These are phyloP conservation scores for Aspergillus conjunctus DNA, from an alignment of 495 filamentous ascomycete genomes.

Conservation along the genomic window DNA sequence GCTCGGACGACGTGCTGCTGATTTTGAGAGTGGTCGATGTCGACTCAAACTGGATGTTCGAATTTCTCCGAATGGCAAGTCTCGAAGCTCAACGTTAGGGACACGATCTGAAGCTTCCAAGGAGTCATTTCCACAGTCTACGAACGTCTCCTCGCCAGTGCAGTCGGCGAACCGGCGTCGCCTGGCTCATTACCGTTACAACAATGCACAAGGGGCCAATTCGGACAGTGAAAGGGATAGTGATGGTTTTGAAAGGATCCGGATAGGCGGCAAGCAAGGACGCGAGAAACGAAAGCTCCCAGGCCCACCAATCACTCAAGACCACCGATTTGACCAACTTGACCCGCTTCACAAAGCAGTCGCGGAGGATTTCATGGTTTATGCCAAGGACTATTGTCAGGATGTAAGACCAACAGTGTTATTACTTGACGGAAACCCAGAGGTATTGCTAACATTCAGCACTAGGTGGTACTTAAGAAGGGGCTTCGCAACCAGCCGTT, in stretches of 20 bases:
- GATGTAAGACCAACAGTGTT: slow-evolving; percentile 42
- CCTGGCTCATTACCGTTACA: slow-evolving; percentile 34
- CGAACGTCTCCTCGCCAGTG: slow-evolving; percentile 83
- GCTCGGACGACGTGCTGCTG: slow-evolving; percentile 54
- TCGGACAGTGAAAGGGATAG: slow-evolving; percentile 53
- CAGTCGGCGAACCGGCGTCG: slow-evolving; percentile 55
- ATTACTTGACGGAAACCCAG: too few species aligned
- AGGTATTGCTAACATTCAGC: slow-evolving; percentile 23
- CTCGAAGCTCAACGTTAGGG: slow-evolving; percentile 29
- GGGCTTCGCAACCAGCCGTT: slow-evolving; percentile 68
- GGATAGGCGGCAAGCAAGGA: slow-evolving; percentile 40
- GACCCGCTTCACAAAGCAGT: slow-evolving; percentile 63
- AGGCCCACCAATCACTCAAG: slow-evolving; percentile 72
- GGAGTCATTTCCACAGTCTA: slow-evolving; percentile 63
- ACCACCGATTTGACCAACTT: slow-evolving; percentile 63
- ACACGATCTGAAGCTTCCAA: slow-evolving; percentile 33
- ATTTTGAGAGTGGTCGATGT: slow-evolving; percentile 53
- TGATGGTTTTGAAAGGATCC: slow-evolving; percentile 66
- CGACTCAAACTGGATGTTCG: slow-evolving; percentile 62
- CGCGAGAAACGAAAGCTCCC: slow-evolving; percentile 44
- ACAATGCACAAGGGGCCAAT: slow-evolving; percentile 37
- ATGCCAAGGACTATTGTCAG: slow-evolving; percentile 66
- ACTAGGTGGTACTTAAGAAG: slow-evolving; percentile 61
- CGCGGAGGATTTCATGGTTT: slow-evolving; percentile 63
- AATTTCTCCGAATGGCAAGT: slow-evolving; percentile 52